A percentile compares a stretch with the other conserved stretches of the same genome.
These are phyloP conservation scores for Leishmania major DNA, from an alignment of 208 protist species.

Conservation along the genomic window DNA sequence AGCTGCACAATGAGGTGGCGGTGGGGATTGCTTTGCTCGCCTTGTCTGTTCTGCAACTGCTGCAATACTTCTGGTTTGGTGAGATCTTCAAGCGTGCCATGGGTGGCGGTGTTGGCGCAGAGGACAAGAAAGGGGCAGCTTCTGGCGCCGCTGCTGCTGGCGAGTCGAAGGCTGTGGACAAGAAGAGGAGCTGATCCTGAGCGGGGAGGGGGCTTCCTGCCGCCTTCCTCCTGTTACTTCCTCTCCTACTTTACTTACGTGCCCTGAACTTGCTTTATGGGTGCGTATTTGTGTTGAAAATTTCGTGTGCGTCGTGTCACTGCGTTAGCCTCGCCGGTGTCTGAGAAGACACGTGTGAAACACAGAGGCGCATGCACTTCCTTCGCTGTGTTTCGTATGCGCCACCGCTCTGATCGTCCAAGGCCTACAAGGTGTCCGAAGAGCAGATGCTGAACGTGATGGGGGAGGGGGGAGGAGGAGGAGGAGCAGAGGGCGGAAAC, in stretches of 20 bases:
- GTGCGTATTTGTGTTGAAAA: background rate
- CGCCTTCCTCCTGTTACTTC: too few species aligned
- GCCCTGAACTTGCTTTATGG: background rate
- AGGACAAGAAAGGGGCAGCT: background rate
- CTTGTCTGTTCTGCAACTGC: slow-evolving; percentile 51
- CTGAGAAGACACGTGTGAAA: background rate
- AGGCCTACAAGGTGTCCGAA: background rate
- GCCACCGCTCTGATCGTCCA: background rate
- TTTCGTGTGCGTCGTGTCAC: background rate
- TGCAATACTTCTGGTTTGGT: slow-evolving; percentile 87
- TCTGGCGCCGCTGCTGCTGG: background rate
- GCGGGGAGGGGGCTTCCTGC: background rate
- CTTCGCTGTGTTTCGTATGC: background rate
- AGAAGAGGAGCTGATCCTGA: background rate
- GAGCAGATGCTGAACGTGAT: background rate
- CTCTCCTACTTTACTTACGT: background rate
- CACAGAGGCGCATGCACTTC: background rate
- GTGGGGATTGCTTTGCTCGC: slow-evolving; percentile 52
- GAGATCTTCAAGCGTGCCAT: slow-evolving; percentile 63
- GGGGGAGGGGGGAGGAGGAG: background rate
- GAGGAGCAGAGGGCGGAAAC: background rate
- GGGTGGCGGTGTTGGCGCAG: background rate
- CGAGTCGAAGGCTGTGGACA: background rate
- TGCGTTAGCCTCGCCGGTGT: background rate
- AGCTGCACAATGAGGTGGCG: slow-evolving; percentile 64